Percentiles rank a stretch among this genome's conserved stretches.
Evolutionary conservation across 108 stramenopile genomes (phyloP).

Genomic region (Pseudonitzschia multiseries): DNA sequence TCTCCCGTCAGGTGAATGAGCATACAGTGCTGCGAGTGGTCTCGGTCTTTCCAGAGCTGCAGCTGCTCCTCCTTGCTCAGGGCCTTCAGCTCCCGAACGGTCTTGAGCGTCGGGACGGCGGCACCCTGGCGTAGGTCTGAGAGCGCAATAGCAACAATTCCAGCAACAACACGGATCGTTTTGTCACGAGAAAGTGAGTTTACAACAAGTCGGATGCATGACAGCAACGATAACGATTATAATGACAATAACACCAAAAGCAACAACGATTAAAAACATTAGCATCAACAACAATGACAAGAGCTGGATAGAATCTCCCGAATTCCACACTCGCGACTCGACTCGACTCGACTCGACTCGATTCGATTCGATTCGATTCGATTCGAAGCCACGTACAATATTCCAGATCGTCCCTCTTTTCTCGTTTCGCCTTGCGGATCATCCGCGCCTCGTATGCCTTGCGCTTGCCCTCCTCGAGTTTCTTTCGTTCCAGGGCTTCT

Average conservation of each 20-base stretch:
- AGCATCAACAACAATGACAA: no score
- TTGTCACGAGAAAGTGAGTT: not conserved
- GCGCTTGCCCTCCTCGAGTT: conserved; percentile 80
- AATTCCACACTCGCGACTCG: no score
- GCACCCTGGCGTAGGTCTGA: conserved; percentile 76
- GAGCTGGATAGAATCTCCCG: no score
- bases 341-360: no score
- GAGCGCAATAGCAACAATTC: not conserved
- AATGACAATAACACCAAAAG: no score
- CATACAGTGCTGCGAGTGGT: conserved; percentile 89
- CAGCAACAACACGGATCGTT: not conserved
- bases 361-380: no score
- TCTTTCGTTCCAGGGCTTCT: conserved; percentile 66
- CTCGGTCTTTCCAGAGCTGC: conserved; percentile 69
- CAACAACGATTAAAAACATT: no score
- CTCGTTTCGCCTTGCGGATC: conserved; percentile 94
- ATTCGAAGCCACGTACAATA: conserved; percentile 18
- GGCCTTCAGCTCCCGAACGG: conserved; percentile 47
- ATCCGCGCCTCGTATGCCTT: conserved; percentile 88
- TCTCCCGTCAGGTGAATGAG: conserved; percentile 65
- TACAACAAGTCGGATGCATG: no score
- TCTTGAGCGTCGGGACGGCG: conserved; percentile 62
- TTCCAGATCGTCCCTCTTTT: conserved; percentile 63
- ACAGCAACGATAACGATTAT: not conserved
- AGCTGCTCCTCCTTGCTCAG: conserved; percentile 55